Base-by-base conservation (phyloP, 345 rosid species). In the Boechera divaricarpa region DNA sequence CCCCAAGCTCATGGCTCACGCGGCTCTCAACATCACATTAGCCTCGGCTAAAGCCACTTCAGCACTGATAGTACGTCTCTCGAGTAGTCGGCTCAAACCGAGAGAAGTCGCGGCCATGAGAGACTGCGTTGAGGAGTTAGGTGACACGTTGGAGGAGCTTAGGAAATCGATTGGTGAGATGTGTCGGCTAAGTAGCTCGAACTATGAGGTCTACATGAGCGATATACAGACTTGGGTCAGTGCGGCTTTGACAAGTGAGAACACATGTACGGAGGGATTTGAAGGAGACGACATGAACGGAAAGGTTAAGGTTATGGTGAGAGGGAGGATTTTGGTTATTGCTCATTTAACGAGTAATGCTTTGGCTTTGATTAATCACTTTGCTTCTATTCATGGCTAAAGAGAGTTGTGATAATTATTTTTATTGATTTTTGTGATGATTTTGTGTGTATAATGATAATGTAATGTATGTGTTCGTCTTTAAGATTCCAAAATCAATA, bases 151-250 rank as follows among this genome's bases (percentile, higher is more conserved):
- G 10, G 89, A 87, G 10, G 87, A 84, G 73, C 79, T 93, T 24
- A 82, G 82, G 54, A 82, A 72, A 60, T 93, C 98, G 5, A 75
- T 87, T 1, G 77, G 59, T 1, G 96, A 93, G 80, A 77, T 91
- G 95, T 70, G 81, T 21, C 61, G 35, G 16, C 45, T 70, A 2
- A 81, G 67, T 59, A 67, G 53, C 3, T 41, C 85, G 8, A 68
- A 84, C 71, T 88, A 83, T 38, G 65, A 45, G 49, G 48, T 80
- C 7, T 76, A 74, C 75, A 84, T 90, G 45, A 84, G 70, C 31
- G 85, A 93, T 58, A 63, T 93, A 10, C 86, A 88, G 75, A 91
- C 93, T 5, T 91, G 98, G 97, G 94, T 83, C 41, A 90, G 96
- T 38, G 92, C 94, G 12, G 94, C 90, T 45, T 47, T 93, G 83